phyloP scores from a whole-genome alignment of 805 yeast species.

The Myxozyma neglecta region DNA sequence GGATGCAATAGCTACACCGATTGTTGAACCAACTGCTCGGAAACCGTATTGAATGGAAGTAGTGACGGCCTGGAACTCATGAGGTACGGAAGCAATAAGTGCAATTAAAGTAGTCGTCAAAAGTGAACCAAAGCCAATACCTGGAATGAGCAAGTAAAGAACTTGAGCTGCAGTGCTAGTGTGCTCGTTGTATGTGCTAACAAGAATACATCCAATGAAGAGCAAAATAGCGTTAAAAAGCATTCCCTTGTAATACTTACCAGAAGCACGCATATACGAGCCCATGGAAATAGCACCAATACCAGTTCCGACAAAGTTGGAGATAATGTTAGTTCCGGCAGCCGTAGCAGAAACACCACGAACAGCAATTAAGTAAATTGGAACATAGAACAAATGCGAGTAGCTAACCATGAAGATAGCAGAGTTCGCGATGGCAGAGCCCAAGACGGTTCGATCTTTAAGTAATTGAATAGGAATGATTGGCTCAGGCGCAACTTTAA shows the following conservation, averaged over 20 bases:
- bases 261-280: slow-evolving; percentile 63
- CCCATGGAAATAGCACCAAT: slow-evolving; percentile 69
- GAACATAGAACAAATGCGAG: slow-evolving; percentile 65
- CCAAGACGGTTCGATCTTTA: slow-evolving; percentile 57
- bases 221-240: slow-evolving; percentile 47
- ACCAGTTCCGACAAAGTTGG: slow-evolving; percentile 66
- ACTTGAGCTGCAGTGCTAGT: slow-evolving; percentile 44
- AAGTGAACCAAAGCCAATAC: slow-evolving; percentile 65
- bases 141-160: slow-evolving; percentile 52
- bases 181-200: slow-evolving; percentile 35
- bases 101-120: slow-evolving; percentile 73
- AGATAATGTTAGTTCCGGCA: slow-evolving; percentile 53
- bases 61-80: slow-evolving; percentile 72
- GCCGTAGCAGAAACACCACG: slow-evolving; percentile 53
- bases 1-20: slow-evolving; percentile 71
- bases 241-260: slow-evolving; percentile 57
- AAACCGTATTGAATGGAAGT: slow-evolving; percentile 89
- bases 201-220: slow-evolving; percentile 49
- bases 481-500: slow-evolving; percentile 58
- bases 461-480: slow-evolving; percentile 64
- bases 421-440: slow-evolving; percentile 68
- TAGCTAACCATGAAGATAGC: slow-evolving; percentile 68
- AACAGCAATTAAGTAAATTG: slow-evolving; percentile 63
- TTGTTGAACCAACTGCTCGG: slow-evolving; percentile 81
- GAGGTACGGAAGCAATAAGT: slow-evolving; percentile 71